Base-by-base conservation (phyloP, 108 stramenopile species). In the Hondaea fermentalgiana region DNA sequence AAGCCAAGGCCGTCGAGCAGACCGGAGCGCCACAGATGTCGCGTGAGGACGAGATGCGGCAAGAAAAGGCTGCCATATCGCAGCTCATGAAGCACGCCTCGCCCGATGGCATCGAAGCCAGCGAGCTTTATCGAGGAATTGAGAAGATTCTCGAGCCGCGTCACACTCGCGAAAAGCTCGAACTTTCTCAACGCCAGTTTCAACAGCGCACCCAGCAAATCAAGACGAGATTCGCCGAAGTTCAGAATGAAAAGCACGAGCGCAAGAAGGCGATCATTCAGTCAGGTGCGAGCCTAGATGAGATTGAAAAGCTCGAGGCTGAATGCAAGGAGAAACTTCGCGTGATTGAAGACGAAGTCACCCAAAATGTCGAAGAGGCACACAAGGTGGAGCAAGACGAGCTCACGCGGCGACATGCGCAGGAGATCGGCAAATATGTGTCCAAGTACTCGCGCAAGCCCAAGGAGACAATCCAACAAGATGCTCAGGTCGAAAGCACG, bases 61-160 rank as follows among this genome's bases (percentile, higher is more conserved):
- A 83, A 23, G 76, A 83, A 28, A 83, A 83, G 49, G 51, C 76
- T 1, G 76, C 76, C 19, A 83, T 83, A 1, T 14, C 49, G n/a
- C 49, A 47, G 76, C 45, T 83, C 49, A 53, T 83, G 45, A 47
- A 83, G 51, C 76, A 23, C 28, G 76, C 49, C n/a, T 6, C 49
- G 1, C 76, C 76, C 19, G 45, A 47, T 6, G 42, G 42, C 35
- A 12, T 83, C 51, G 45, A 47, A 2, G 12, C 76, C 6, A 53
- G 23, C 28, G 76, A 83, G 51, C 45, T 83, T 1, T 83, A 83
- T 23, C 45, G 51, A 55, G 76, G 43, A 53, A 83, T 83, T 35
- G 76, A 83, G 51, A 83, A 83, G 23, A 83, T 83, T 3, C 76
- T 83, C n/a, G 76, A 83, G 76, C 76, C 76, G 14, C 76, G 76